Evolutionary conservation across 192 early-diverging fungal species (phyloP).

Genomic region (Mortierella hygrophila): DNA sequence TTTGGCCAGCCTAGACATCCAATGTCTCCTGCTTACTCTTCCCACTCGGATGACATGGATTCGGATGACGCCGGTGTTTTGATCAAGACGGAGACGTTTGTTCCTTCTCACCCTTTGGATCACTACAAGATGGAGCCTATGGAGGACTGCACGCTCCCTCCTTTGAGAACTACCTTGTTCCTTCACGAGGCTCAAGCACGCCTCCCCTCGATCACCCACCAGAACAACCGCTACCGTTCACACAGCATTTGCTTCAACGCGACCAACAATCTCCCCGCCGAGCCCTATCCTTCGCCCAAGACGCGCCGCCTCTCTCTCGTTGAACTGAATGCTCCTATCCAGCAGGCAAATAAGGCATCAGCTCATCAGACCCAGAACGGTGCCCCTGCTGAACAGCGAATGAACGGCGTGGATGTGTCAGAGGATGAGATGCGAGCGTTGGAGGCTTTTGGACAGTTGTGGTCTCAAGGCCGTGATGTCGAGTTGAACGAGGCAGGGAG

Average conservation of each 20-base stretch:
- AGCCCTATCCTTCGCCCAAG: constrained; percentile 21
- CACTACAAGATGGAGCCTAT: neutral
- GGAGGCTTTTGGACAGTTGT: constrained; percentile 53
- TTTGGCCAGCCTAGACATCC: constrained; percentile 25
- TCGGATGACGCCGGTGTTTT: constrained; percentile 30
- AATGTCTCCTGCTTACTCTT: constrained; percentile 36
- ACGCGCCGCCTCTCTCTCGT: constrained; percentile 46
- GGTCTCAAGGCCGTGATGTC: constrained; percentile 51
- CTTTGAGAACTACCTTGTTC: constrained; percentile 22
- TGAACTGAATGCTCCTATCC: constrained; percentile 47
- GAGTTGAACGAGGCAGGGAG: constrained; percentile 17
- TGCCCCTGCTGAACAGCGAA: neutral
- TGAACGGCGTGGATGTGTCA: constrained; percentile 38
- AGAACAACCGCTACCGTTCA: constrained; percentile 24
- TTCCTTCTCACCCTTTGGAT: neutral
- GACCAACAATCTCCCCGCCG: neutral
- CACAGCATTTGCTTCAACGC: constrained; percentile 24
- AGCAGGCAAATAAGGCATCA: constrained; percentile 27
- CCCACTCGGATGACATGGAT: constrained; percentile 37
- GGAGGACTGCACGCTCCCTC: constrained; percentile 41
- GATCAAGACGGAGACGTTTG: neutral
- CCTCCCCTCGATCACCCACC: constrained; percentile 18
- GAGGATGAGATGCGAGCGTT: constrained; percentile 49
- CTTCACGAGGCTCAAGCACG: constrained; percentile 26
- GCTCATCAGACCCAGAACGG: constrained; percentile 11